Conservation (phyloP, 2,329 filamentous ascomycete genomes). For the Ceratocystis harringtonii region DNA sequence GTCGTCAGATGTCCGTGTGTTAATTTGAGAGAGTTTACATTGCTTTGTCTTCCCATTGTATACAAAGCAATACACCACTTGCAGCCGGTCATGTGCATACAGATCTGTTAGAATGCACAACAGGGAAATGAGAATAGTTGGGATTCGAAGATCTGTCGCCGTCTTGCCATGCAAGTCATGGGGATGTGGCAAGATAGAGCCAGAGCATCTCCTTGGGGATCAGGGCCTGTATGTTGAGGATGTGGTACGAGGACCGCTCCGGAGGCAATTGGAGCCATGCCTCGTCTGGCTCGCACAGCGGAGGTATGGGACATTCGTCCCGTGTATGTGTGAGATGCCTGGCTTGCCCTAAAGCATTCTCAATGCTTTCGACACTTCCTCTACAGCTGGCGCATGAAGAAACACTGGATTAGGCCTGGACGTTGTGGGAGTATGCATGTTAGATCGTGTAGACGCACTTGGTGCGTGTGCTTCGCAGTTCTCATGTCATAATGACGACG, state of each 20-base stretch:
- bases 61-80: background rate
- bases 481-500: conserved; percentile 5
- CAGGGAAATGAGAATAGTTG: background rate
- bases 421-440: background rate
- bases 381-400: background rate
- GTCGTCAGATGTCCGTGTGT: background rate
- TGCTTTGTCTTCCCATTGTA: conserved; percentile 2
- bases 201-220: background rate
- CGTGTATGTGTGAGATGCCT: background rate
- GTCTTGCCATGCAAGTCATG: background rate
- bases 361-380: background rate
- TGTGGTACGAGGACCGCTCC: background rate
- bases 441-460: background rate
- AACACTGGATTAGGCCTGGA: background rate
- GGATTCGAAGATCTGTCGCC: background rate
- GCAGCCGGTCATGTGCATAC: background rate
- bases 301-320: background rate
- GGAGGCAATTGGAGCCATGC: background rate
- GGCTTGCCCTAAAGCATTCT: background rate
- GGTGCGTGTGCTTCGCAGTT: background rate
- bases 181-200: background rate
- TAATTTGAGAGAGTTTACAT: background rate
- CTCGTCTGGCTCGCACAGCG: background rate
- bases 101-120: background rate
- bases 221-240: too few species aligned